Evolutionary conservation across 1,284 basidiomycete genomes (phyloP).

Genomic region (Apiotrichum sp.): DNA sequence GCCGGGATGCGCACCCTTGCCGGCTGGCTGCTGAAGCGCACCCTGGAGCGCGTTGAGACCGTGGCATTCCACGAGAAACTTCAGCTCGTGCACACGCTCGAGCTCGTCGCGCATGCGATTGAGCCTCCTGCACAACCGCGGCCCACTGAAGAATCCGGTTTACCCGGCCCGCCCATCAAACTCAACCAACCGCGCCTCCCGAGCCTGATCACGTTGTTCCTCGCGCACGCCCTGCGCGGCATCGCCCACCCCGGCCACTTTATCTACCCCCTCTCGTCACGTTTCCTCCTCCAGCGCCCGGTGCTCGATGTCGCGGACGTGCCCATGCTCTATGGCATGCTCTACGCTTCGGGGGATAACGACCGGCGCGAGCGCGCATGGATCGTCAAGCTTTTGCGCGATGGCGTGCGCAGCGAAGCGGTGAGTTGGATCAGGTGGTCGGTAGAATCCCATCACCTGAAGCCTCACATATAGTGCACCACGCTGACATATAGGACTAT

Average conservation of each 20-base stretch:
- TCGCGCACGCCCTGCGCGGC: conserved; percentile 69
- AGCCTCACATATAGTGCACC: too few species aligned
- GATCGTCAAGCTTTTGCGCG: conserved; percentile 77
- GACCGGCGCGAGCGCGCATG: conserved; percentile 80
- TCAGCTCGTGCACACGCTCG: conserved; percentile 69
- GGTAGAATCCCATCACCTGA: neutral
- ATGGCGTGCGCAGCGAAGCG: conserved; percentile 61
- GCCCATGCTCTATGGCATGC: conserved; percentile 75
- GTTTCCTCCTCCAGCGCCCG: conserved; percentile 78
- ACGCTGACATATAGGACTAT: conserved; percentile 58
- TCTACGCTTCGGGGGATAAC: conserved; percentile 65
- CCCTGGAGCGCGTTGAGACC: neutral
- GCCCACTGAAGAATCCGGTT: neutral
- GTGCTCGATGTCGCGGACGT: conserved; percentile 68
- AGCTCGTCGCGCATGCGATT: conserved; percentile 62
- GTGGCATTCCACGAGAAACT: conserved; percentile 68
- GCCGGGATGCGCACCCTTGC: conserved; percentile 55
- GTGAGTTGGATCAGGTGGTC: neutral
- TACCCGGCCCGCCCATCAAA: conserved; percentile 7
- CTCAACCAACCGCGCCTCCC: conserved; percentile 49
- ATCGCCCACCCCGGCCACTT: conserved; percentile 73
- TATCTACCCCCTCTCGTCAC: conserved; percentile 69
- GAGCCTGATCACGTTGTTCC: conserved; percentile 69
- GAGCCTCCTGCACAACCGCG: conserved; percentile 25
- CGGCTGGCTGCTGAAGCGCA: conserved; percentile 31